Evolutionary conservation across 345 rosid species (phyloP).

Genomic region (Eucalyptus virginea): DNA sequence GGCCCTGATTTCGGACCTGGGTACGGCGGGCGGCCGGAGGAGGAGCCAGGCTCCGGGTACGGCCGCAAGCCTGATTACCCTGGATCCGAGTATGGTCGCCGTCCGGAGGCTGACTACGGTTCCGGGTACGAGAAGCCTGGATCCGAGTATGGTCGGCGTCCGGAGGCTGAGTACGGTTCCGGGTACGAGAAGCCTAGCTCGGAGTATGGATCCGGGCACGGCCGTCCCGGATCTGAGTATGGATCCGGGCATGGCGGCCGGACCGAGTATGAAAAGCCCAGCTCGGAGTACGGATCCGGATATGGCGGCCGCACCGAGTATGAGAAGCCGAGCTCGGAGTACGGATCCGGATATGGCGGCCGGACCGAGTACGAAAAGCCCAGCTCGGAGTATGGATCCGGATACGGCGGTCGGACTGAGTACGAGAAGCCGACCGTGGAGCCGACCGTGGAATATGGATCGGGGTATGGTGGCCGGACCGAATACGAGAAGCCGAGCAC

Average conservation of each 20-base stretch:
- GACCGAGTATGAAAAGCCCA: conserved; percentile 6
- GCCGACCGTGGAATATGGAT: neutral
- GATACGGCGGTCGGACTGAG: neutral
- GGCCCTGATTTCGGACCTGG: too few relatives aligned
- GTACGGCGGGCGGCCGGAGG: neutral
- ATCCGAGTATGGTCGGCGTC: conserved; percentile 11
- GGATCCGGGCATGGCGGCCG: conserved; percentile 29
- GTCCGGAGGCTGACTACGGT: neutral
- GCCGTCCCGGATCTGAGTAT: neutral
- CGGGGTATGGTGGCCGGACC: neutral
- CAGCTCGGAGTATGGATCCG: neutral
- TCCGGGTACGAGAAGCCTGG: neutral
- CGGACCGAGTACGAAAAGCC: neutral
- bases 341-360: conserved; percentile 23
- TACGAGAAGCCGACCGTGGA: neutral
- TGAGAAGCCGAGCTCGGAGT: neutral
- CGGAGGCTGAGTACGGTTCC: neutral
- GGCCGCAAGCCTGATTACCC: neutral
- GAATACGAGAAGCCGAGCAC: neutral
- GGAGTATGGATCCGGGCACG: neutral
- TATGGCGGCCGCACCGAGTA: conserved; percentile 2
- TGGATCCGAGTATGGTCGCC: conserved; percentile 10
- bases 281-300: conserved; percentile 21
- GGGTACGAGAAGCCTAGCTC: neutral
- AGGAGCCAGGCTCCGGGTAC: neutral